Conservation (phyloP, 225 moss, liverwort and hornwort genomes). For the Polytrichum commune region DNA sequence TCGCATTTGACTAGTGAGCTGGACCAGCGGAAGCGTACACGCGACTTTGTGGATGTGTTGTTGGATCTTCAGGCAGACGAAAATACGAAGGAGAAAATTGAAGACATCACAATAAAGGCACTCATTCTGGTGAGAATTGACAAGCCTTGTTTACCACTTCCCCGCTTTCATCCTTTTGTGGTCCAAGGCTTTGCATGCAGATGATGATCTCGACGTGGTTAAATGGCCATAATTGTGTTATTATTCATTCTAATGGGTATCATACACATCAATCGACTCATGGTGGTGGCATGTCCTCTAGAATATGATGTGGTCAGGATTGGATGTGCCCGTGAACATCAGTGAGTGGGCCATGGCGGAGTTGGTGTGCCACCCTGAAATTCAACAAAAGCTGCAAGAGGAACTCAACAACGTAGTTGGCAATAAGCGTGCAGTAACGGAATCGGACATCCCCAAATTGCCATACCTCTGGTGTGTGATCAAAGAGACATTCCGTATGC, state of each 20-base stretch:
- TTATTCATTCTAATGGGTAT: neutral
- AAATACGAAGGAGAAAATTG: neutral
- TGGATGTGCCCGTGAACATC: neutral
- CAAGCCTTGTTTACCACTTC: neutral
- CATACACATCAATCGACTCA: neutral
- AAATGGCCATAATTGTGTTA: neutral
- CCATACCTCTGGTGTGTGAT: constrained; percentile 1
- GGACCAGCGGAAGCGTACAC: neutral
- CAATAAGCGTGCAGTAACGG: neutral
- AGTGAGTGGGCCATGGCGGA: constrained; percentile 2
- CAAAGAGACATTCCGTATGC: constrained; percentile 10
- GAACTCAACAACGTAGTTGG: neutral
- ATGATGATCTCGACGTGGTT: neutral
- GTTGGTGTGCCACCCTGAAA: neutral
- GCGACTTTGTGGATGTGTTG: constrained; percentile 9
- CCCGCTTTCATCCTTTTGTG: neutral
- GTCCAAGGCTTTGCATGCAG: neutral
- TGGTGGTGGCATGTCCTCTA: neutral
- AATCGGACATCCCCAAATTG: neutral
- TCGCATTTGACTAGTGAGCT: no score
- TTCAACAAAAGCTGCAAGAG: neutral
- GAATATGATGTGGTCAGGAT: constrained; percentile 9
- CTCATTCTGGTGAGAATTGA: neutral
- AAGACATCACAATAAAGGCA: neutral
- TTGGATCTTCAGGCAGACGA: neutral